These are phyloP conservation scores for Skeletonema tropicum DNA, from an alignment of 108 stramenopile species.

Conservation along the genomic window DNA sequence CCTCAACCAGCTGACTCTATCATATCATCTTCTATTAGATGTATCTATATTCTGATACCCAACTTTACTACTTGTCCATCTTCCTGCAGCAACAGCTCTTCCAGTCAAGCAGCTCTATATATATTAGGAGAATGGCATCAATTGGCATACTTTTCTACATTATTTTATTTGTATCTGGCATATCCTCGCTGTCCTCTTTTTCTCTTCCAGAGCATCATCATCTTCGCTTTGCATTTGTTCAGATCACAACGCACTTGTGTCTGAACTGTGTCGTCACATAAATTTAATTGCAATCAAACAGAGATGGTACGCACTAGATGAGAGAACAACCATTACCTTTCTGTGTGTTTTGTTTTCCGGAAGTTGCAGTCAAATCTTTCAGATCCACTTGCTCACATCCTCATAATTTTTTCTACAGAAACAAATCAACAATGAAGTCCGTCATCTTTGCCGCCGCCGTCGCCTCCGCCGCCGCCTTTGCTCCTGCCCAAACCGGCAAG, in stretches of 20 bases:
- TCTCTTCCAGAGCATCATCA: too few relatives aligned
- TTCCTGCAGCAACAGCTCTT: too few relatives aligned
- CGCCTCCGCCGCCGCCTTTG: conserved; percentile 36
- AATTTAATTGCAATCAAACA: background rate
- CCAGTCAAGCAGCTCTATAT: too few relatives aligned
- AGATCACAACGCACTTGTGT: background rate
- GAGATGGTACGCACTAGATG: background rate
- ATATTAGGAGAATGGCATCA: too few relatives aligned
- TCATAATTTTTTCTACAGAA: conserved; percentile 1
- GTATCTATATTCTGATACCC: too few relatives aligned
- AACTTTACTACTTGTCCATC: too few relatives aligned
- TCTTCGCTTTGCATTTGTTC: background rate
- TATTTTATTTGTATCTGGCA: too few relatives aligned
- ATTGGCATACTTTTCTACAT: too few relatives aligned
- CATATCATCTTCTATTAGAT: too few relatives aligned
- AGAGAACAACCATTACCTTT: background rate
- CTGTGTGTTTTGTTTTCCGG: background rate
- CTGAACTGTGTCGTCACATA: background rate
- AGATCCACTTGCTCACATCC: background rate
- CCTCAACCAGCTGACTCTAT: background rate
- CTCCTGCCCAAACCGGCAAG: conserved; percentile 31
- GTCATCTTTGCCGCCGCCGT: conserved; percentile 15
- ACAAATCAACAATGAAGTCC: conserved; percentile 1
- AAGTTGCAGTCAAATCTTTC: conserved; percentile 2
- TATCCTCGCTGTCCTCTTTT: too few relatives aligned